Evolutionary conservation across 805 yeast species (phyloP).

Genomic region (Candida ovalis): DNA sequence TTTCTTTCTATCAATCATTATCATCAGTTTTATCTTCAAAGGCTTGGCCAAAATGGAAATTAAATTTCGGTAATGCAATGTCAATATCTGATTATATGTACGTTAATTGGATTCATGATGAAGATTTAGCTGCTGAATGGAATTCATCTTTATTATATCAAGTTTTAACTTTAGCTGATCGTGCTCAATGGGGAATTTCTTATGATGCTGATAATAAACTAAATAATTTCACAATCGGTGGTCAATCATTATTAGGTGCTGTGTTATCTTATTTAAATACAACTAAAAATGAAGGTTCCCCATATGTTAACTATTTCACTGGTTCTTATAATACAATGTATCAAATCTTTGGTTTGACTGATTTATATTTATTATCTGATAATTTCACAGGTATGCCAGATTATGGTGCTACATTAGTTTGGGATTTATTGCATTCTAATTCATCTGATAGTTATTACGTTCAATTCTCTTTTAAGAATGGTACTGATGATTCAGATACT

Average conservation of each 20-base stretch:
- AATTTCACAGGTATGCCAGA: slow-evolving; percentile 45
- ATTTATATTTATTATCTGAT: slow-evolving; percentile 31
- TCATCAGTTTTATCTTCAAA: slow-evolving; percentile 24
- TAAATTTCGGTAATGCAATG: slow-evolving; percentile 39
- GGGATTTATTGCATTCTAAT: slow-evolving; percentile 35
- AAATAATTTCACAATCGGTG: slow-evolving; percentile 38
- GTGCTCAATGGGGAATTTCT: slow-evolving; percentile 36
- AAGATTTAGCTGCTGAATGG: slow-evolving; percentile 32
- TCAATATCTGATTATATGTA: slow-evolving; percentile 37
- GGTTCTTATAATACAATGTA: slow-evolving; percentile 45
- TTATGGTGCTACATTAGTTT: slow-evolving; percentile 43
- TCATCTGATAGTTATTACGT: slow-evolving; percentile 31
- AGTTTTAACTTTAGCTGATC: slow-evolving; percentile 36
- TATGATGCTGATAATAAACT: slow-evolving; percentile 28
- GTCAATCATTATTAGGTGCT: slow-evolving; percentile 36
- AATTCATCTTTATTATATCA: slow-evolving; percentile 29
- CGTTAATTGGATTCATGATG: slow-evolving; percentile 40
- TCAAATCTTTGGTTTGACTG: slow-evolving; percentile 35
- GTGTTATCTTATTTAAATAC: slow-evolving; percentile 33
- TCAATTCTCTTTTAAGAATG: slow-evolving; percentile 44
- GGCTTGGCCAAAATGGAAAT: slow-evolving; percentile 27
- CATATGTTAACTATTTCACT: slow-evolving; percentile 39
- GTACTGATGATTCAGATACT: slow-evolving; percentile 35
- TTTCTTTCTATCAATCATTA: slow-evolving; percentile 36
- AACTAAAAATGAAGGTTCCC: slow-evolving; percentile 33